Evolutionary conservation across 768 basidiomycete species (phyloP).

Genomic region (Trametes punicea): DNA sequence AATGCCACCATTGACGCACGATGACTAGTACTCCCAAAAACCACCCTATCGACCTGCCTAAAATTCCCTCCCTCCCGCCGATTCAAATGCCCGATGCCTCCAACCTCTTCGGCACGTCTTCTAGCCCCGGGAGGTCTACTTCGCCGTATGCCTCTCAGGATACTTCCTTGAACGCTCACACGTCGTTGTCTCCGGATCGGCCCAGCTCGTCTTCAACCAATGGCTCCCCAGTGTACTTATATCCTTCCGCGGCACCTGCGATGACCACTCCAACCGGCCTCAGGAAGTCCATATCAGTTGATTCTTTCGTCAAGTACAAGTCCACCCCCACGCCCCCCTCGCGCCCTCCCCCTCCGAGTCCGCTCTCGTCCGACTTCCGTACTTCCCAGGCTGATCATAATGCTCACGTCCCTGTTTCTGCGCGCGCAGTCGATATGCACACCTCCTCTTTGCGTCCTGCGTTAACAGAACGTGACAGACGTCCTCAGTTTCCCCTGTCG

Average conservation of each 20-base stretch:
- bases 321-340: conserved; percentile 14
- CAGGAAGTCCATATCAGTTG: conserved; percentile 74
- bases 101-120: conserved; percentile 26
- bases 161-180: conserved; percentile 28
- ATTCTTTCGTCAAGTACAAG: conserved; percentile 55
- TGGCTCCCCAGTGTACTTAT: conserved; percentile 18
- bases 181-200: conserved; percentile 24
- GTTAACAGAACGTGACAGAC: conserved; percentile 26
- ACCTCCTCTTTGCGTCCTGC: conserved; percentile 31
- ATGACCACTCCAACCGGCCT: conserved; percentile 41
- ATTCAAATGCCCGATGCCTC: conserved; percentile 40
- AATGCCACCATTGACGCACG: conserved; percentile 14
- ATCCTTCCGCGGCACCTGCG: conserved; percentile 26
- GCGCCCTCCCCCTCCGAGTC: conserved; percentile 19
- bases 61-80: conserved; percentile 43
- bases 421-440: conserved; percentile 34
- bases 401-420: background rate
- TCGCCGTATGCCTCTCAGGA: conserved; percentile 24
- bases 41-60: conserved; percentile 30
- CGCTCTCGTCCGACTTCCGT: conserved; percentile 23
- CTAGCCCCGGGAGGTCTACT: conserved; percentile 29
- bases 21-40: conserved; percentile 30
- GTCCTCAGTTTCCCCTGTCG: conserved; percentile 30
- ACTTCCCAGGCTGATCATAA: conserved; percentile 14
- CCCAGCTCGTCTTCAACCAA: conserved; percentile 16